phyloP scores from a whole-genome alignment of 2,329 filamentous ascomycete genomes.

The Alternaria gansuensis region DNA sequence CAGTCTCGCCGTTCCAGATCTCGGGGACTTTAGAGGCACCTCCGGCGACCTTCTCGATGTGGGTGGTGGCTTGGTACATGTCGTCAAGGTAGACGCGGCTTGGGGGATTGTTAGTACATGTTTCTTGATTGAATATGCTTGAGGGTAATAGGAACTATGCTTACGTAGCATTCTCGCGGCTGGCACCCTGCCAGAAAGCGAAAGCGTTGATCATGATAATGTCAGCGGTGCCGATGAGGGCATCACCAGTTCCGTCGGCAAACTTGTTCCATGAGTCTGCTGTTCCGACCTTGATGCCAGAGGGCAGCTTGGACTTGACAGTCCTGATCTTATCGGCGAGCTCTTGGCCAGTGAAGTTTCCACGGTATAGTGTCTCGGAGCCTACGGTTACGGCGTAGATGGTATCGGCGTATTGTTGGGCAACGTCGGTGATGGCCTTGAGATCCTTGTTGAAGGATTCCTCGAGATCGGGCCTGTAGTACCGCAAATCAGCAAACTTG shows the following conservation, averaged over 20 bases:
- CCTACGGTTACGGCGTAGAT: constrained; percentile 76
- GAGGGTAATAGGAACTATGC: background rate
- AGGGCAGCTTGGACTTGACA: constrained; percentile 65
- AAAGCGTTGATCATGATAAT: constrained; percentile 74
- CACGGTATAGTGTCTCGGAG: constrained; percentile 74
- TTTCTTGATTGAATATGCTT: background rate
- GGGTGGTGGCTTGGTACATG: constrained; percentile 69
- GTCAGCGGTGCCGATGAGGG: constrained; percentile 69
- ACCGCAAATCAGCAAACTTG: background rate
- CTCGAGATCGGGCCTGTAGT: constrained; percentile 67
- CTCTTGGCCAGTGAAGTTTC: constrained; percentile 69
- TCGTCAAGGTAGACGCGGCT: constrained; percentile 70
- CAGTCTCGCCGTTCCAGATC: constrained; percentile 59
- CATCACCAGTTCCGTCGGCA: constrained; percentile 72
- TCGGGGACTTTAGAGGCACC: constrained; percentile 63
- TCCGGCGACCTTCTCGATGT: constrained; percentile 68
- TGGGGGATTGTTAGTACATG: background rate
- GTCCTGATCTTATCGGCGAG: constrained; percentile 69
- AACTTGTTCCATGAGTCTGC: constrained; percentile 79
- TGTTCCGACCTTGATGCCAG: constrained; percentile 67
- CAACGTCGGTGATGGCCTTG: constrained; percentile 63
- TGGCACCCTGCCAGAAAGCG: constrained; percentile 74
- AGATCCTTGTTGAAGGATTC: constrained; percentile 69
- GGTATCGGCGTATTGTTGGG: constrained; percentile 62
- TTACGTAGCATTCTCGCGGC: constrained; percentile 63